Conservation (phyloP, 768 basidiomycete genomes). For the Clitopilus passeckerianus region DNA sequence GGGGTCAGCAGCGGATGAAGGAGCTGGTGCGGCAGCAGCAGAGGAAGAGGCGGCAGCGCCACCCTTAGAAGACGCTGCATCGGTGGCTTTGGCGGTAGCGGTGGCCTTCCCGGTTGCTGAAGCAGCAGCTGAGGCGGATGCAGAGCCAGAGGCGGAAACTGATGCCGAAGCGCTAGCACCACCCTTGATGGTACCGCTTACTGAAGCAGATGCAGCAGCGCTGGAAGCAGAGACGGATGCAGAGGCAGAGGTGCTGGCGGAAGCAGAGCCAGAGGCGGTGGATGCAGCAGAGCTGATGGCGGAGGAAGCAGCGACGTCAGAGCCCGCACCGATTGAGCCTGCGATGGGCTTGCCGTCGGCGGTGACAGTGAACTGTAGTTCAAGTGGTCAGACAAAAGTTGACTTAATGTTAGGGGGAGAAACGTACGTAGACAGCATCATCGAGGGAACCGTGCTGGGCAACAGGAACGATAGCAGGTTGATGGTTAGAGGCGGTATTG, state of each 20-base stretch:
- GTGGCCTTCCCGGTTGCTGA: conserved; percentile 12
- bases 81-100: conserved; percentile 9
- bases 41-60: conserved; percentile 9
- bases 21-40: neutral
- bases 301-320: conserved; percentile 5
- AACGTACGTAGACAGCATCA: conserved; percentile 39
- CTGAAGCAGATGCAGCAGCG: conserved; percentile 3
- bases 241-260: conserved; percentile 5
- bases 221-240: conserved; percentile 4
- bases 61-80: neutral
- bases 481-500: conserved; percentile 45
- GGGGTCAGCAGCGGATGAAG: conserved; percentile 2
- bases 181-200: neutral
- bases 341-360: conserved; percentile 20
- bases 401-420: neutral
- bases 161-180: conserved; percentile 6
- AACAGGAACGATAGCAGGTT: conserved; percentile 39
- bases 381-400: conserved; percentile 1
- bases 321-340: conserved; percentile 11
- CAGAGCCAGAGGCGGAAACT: conserved; percentile 8
- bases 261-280: conserved; percentile 5
- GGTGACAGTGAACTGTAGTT: conserved; percentile 27
- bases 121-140: conserved; percentile 5
- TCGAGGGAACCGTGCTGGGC: conserved; percentile 49
- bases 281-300: conserved; percentile 9